Conservation (phyloP, 1,139 yeast genomes). For the Scheffersomyces insectosa region DNA sequence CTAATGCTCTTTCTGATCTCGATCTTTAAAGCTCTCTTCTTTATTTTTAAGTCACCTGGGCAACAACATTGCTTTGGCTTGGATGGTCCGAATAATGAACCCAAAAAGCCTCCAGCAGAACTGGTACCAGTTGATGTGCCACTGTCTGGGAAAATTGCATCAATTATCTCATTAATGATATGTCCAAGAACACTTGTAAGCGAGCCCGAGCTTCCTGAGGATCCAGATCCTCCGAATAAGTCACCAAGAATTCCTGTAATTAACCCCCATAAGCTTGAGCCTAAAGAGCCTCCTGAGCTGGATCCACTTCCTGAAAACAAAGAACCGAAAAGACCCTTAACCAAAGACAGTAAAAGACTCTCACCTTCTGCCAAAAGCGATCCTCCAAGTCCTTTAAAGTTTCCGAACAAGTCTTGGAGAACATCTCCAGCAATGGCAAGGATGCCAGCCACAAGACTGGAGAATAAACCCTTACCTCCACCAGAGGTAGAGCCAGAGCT, state of each 20-base stretch:
- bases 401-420: conserved; percentile 2
- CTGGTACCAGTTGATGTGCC: conserved; percentile 11
- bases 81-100: conserved; percentile 11
- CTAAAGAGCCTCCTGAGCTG: not conserved
- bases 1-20: conserved; percentile 18
- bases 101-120: conserved; percentile 3
- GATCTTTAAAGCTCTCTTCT: conserved; percentile 18
- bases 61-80: conserved; percentile 20
- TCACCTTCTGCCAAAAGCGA: not conserved
- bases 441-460: conserved; percentile 10
- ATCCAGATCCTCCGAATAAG: conserved; percentile 15
- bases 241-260: conserved; percentile 4
- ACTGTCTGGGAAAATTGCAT: conserved; percentile 7
- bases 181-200: conserved; percentile 9
- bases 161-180: conserved; percentile 10
- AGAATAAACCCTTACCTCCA: conserved; percentile 4
- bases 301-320: not conserved
- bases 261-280: not conserved
- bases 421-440: conserved; percentile 16
- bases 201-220: conserved; percentile 9
- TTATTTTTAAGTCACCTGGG: conserved; percentile 13
- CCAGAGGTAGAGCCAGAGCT: conserved; percentile 11
- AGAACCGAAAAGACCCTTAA: not conserved
- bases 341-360: not conserved
- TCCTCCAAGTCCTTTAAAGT: not conserved